Conservation (phyloP, 1,284 basidiomycete genomes). For the Vanrija sp. region DNA sequence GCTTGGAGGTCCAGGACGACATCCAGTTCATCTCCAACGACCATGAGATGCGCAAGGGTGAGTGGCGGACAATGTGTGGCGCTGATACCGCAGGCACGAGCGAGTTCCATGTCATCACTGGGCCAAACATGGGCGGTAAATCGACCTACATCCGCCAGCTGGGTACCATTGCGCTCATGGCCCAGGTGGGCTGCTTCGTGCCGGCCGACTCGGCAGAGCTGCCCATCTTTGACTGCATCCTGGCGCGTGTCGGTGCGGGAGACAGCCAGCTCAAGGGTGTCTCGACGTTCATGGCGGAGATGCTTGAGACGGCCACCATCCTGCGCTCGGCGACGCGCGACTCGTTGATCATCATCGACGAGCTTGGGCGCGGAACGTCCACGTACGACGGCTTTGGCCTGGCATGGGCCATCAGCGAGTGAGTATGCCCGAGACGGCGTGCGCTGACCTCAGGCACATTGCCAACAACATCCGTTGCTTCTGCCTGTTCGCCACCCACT, state of each 20-base stretch:
- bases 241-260: conserved; percentile 94
- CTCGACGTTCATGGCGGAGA: conserved; percentile 99
- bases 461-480: conserved; percentile 86
- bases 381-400: conserved; percentile 98
- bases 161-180: conserved; percentile 92
- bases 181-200: conserved; percentile 91
- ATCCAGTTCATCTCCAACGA: conserved; percentile 95
- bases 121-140: conserved; percentile 96
- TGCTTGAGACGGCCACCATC: conserved; percentile 89
- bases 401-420: conserved; percentile 98
- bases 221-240: conserved; percentile 92
- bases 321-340: conserved; percentile 87
- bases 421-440: conserved; percentile 45
- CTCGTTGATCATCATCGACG: conserved; percentile 96
- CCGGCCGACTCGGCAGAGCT: conserved; percentile 79
- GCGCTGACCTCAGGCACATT: conserved; percentile 64
- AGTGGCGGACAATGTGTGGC: neutral
- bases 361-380: conserved; percentile 95
- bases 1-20: conserved; percentile 93
- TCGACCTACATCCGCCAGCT: conserved; percentile 87
- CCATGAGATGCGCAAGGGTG: conserved; percentile 41
- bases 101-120: conserved; percentile 57
- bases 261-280: conserved; percentile 97
- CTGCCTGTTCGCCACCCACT: conserved; percentile 96
- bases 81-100: conserved; percentile 32